These are phyloP conservation scores for Eucalyptus caleyi DNA, from an alignment of 345 rosid genomes.

Conservation along the genomic window DNA sequence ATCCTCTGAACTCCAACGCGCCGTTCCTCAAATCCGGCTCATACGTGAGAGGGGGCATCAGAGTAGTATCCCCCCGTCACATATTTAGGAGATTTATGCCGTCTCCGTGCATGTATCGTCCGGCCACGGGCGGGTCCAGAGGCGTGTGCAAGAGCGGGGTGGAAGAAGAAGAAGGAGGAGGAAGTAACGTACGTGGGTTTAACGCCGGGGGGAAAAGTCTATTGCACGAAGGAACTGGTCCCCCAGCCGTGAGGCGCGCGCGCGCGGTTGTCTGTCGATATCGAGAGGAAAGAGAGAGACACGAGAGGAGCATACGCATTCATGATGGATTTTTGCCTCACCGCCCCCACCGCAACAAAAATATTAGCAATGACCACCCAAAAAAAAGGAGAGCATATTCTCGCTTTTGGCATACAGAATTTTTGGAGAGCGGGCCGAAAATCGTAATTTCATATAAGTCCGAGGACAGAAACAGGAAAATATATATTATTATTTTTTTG, in stretches of 20 bases:
- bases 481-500: too few relatives aligned
- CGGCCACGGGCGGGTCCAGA: background rate
- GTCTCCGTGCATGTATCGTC: background rate
- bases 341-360: background rate
- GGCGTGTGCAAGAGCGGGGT: background rate
- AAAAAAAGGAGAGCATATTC: background rate
- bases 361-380: background rate
- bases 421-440: background rate
- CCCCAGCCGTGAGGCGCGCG: background rate
- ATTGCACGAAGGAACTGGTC: background rate
- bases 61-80: background rate
- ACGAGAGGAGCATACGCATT: background rate
- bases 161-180: too few relatives aligned
- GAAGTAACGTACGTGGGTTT: background rate
- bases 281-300: too few relatives aligned
- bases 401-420: background rate
- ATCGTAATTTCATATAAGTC: background rate
- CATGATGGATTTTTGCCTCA: background rate
- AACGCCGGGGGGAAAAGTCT: background rate
- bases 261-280: background rate
- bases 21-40: background rate
- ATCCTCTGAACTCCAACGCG: background rate
- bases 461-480: background rate
- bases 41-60: background rate
- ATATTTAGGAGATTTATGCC: background rate